These are phyloP conservation scores for Fusarium liriodendri DNA, from an alignment of 2,329 filamentous ascomycete species.

Conservation along the genomic window DNA sequence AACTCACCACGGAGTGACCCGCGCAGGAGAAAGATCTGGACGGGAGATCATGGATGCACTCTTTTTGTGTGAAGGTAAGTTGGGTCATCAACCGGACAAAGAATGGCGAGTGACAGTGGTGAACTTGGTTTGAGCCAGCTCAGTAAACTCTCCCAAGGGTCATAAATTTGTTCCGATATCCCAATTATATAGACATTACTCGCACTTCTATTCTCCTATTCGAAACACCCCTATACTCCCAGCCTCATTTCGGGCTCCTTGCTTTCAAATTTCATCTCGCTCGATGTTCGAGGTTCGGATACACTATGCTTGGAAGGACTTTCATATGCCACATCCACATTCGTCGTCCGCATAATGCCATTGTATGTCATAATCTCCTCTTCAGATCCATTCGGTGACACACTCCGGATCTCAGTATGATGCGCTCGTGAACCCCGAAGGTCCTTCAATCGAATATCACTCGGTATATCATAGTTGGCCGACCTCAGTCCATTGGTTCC, in stretches of 20 bases:
- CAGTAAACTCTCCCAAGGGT: background rate
- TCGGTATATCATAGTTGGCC: slow-evolving; percentile 5
- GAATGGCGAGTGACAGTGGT: too few relatives aligned
- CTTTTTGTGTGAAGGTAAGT: background rate
- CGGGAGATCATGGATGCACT: background rate
- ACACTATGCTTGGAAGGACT: slow-evolving; percentile 21
- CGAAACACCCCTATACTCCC: background rate
- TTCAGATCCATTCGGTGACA: slow-evolving; percentile 49
- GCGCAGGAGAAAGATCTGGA: background rate
- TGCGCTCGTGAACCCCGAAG: slow-evolving; percentile 26
- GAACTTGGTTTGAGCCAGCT: background rate
- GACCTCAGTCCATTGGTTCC: slow-evolving; percentile 34
- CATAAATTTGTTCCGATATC: background rate
- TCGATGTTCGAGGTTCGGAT: slow-evolving; percentile 17
- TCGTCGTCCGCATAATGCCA: slow-evolving; percentile 52
- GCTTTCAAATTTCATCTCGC: slow-evolving; percentile 24
- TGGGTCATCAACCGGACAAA: background rate
- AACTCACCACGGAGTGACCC: background rate
- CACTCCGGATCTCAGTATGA: slow-evolving; percentile 51
- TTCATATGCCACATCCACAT: slow-evolving; percentile 42
- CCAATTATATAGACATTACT: background rate
- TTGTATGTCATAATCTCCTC: slow-evolving; percentile 56
- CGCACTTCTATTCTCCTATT: background rate
- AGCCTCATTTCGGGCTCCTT: slow-evolving; percentile 12
- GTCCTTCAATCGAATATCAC: slow-evolving; percentile 35